Base-by-base conservation (phyloP, 805 yeast species). In the Metschnikowia baotianmanensis region DNA sequence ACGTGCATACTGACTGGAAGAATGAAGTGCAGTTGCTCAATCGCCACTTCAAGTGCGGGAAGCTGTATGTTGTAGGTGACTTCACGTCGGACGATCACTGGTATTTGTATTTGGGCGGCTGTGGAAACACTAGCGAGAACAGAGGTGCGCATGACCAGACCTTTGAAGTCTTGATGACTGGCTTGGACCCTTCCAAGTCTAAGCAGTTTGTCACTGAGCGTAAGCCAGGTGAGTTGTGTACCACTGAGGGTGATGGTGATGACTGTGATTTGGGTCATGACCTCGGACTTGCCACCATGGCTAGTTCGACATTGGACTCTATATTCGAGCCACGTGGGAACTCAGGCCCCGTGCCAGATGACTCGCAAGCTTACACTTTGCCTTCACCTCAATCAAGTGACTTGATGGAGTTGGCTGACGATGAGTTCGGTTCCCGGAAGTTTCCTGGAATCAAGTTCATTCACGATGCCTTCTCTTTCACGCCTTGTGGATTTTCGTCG, bases 401-500 rank as follows among this genome's bases (percentile, higher is more conserved):
- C 46, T 46, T 43, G 36, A 48, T 53, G 52, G 63, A 57, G 34
- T 49, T 47, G 25, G 58, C 54, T 18, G 61, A 52, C 27, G 51
- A 43, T 17, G 51, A 43, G 18, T 35, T 19, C 11, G 10, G 20
- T 5, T 23, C 10, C 29, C 32, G 34, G 12, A 13, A 26, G 21
- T 22, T 34, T 1, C 12, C 37, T 18, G 34, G 35, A 4, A 30
- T 45, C 26, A 61, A 65, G 60, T 78, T 82, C 44, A 59, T 67
- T 40, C 88, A 83, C 54, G 98, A 91, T 65, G 86, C 96, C 7
- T 91, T 88, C 64, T 82, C 93, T 21, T 91, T 91, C 61, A 70
- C 85, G 4, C 99, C 99, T 1, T 91, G 98, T 61, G 99, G 99
- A 6, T 91, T 80, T 57, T 87, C 96, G 2, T 86, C 96, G 32